Percentiles rank a stretch among this genome's conserved stretches.
phyloP scores from a whole-genome alignment of 2,329 filamentous ascomycete species.

The Colletotrichum magnum region DNA sequence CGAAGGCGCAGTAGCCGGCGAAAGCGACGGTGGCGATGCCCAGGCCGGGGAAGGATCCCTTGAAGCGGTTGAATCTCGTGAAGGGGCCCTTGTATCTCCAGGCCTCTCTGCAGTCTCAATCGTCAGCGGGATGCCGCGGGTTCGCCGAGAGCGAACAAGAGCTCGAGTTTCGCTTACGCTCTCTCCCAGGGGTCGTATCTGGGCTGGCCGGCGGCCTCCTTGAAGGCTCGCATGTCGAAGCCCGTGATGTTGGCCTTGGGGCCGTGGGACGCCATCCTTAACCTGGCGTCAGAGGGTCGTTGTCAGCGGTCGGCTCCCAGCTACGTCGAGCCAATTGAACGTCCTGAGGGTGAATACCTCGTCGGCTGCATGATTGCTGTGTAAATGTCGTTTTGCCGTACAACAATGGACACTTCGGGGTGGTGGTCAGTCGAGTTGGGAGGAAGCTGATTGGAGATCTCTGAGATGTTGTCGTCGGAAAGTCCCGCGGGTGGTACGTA shows the following conservation, averaged over 20 bases:
- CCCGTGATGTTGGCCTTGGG: constrained; percentile 86
- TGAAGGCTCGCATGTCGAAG: constrained; percentile 89
- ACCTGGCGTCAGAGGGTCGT: constrained; percentile 48
- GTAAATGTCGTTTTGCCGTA: constrained; percentile 39
- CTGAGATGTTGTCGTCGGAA: constrained; percentile 40
- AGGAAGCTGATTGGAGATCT: constrained; percentile 41
- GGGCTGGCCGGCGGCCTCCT: constrained; percentile 75
- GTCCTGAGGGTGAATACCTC: constrained; percentile 41
- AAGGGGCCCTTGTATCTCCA: constrained; percentile 96
- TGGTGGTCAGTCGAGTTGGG: constrained; percentile 38
- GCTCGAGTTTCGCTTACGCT: constrained; percentile 62
- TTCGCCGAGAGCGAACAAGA: not conserved
- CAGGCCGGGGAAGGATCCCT: constrained; percentile 87
- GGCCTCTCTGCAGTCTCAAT: constrained; percentile 76
- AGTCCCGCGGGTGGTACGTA: constrained; percentile 38
- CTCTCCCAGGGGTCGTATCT: constrained; percentile 78
- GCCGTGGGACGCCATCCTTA: constrained; percentile 63
- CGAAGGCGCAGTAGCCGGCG: constrained; percentile 88
- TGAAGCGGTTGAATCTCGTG: constrained; percentile 90
- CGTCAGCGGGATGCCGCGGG: constrained; percentile 30
- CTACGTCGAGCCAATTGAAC: constrained; percentile 17
- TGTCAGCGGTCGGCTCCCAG: constrained; percentile 2
- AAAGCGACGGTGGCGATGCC: constrained; percentile 95
- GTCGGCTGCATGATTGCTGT: constrained; percentile 48
- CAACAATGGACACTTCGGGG: constrained; percentile 28